Percentiles rank a stretch among this genome's conserved stretches.
Evolutionary conservation across 177 flowering plant species (phyloP).

Genomic region (Vitis hybrid): DNA sequence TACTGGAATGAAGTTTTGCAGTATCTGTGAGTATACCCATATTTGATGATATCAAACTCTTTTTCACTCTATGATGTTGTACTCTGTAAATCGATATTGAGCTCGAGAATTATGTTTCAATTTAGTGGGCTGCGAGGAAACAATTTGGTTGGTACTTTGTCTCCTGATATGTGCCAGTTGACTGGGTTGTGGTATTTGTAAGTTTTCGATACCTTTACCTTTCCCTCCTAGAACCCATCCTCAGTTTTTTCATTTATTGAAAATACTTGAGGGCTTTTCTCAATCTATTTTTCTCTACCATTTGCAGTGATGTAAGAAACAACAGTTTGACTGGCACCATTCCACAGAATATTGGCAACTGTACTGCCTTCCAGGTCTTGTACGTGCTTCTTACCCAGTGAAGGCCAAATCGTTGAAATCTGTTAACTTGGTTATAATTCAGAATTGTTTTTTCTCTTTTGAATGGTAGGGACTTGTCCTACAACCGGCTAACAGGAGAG

Average conservation of each 20-base stretch:
- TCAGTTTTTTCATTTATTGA: not conserved
- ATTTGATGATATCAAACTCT: not conserved
- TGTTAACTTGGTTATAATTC: not conserved
- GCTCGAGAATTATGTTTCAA: no score
- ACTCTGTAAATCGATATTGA: no score
- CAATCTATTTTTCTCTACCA: not conserved
- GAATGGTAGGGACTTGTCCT: constrained; percentile 80
- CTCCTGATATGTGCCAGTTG: constrained; percentile 94
- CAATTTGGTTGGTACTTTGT: constrained; percentile 77
- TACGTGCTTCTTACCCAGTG: constrained; percentile 42
- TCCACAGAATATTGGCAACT: constrained; percentile 84
- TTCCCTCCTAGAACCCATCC: not conserved
- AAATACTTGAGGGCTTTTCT: not conserved
- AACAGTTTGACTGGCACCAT: constrained; percentile 94
- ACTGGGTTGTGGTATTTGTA: constrained; percentile 99
- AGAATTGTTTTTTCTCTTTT: constrained; percentile 4
- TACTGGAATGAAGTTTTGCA: constrained; percentile 98
- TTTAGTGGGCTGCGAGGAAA: constrained; percentile 90
- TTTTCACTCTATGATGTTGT: not conserved
- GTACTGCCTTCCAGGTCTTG: constrained; percentile 96
- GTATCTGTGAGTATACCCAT: constrained; percentile 65
- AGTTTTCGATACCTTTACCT: constrained; percentile 26
- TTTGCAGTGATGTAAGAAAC: constrained; percentile 85
- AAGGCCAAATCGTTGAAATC: not conserved
- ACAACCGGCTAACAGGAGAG: constrained; percentile 85